Conservation (phyloP, 2,329 filamentous ascomycete species). For the Akanthomyces uredinophilus region DNA sequence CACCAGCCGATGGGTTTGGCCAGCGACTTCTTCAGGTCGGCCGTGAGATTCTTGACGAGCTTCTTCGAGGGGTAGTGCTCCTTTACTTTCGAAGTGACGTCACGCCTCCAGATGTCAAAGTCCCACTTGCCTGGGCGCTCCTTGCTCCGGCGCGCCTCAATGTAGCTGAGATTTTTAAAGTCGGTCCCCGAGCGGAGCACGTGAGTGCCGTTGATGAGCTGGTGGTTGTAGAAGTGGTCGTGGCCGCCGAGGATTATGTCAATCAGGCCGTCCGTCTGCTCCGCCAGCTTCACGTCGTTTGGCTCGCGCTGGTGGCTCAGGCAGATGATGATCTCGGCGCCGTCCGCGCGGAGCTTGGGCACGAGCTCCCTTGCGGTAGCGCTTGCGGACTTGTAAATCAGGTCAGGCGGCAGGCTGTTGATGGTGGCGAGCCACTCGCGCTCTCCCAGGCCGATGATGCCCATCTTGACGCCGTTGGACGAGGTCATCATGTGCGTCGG, state of each 20-base stretch:
- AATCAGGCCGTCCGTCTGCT: constrained; percentile 65
- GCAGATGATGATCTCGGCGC: constrained; percentile 77
- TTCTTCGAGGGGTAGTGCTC: constrained; percentile 56
- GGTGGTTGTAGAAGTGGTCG: constrained; percentile 83
- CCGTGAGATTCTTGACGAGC: constrained; percentile 64
- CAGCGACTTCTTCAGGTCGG: constrained; percentile 68
- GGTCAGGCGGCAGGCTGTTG: constrained; percentile 74
- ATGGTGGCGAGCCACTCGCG: constrained; percentile 87
- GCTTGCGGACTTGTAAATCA: constrained; percentile 76
- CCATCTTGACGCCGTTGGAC: constrained; percentile 80
- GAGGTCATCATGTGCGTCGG: constrained; percentile 72
- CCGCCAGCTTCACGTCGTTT: constrained; percentile 81
- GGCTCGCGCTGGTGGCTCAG: constrained; percentile 83
- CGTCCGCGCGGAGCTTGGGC: constrained; percentile 65
- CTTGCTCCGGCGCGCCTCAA: constrained; percentile 64
- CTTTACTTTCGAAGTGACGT: constrained; percentile 64
- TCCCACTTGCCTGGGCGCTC: constrained; percentile 57
- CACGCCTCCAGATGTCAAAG: constrained; percentile 69
- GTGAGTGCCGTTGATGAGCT: constrained; percentile 71
- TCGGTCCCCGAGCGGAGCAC: constrained; percentile 84
- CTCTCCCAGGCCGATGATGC: constrained; percentile 80
- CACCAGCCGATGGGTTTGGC: constrained; percentile 83
- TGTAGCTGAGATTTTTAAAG: constrained; percentile 87
- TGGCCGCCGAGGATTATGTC: constrained; percentile 87
- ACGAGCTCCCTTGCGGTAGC: constrained; percentile 71